phyloP scores from a whole-genome alignment of 139 green algal genomes.

The Parachlorella kessleri region DNA sequence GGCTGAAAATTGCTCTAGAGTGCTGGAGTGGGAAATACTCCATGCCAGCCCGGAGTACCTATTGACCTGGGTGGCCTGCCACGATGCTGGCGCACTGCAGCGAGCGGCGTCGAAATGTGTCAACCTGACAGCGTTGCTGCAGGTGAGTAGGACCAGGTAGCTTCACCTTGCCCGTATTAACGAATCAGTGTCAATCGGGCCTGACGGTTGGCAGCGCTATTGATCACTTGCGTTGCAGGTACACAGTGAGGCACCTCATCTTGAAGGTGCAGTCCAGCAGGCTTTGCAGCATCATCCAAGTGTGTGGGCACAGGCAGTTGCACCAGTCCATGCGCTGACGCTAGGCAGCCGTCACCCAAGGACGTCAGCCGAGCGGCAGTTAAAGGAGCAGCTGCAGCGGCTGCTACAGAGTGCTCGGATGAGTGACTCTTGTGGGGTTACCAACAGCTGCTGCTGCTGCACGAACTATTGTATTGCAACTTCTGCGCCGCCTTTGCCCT shows the following conservation, averaged over 20 bases:
- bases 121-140: neutral
- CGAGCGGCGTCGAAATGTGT: neutral
- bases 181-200: neutral
- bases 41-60: neutral
- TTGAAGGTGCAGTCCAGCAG: neutral
- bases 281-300: neutral
- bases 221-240: neutral
- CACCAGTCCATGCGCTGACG: neutral
- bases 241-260: neutral
- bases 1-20: neutral
- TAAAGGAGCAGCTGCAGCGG: neutral
- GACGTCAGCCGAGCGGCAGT: neutral
- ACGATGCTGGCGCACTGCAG: neutral
- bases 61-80: neutral
- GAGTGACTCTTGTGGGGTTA: neutral
- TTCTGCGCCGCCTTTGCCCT: neutral
- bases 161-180: neutral
- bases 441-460: neutral
- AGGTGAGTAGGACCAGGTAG: neutral
- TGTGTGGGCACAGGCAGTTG: neutral
- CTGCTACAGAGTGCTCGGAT: neutral
- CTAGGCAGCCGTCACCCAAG: neutral
- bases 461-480: neutral
- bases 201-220: neutral
- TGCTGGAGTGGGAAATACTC: neutral